Evolutionary conservation across 208 protist genomes (phyloP), one percentile per base, ranked within the genome.

Genomic region (Crithidia expoeki): DNA sequence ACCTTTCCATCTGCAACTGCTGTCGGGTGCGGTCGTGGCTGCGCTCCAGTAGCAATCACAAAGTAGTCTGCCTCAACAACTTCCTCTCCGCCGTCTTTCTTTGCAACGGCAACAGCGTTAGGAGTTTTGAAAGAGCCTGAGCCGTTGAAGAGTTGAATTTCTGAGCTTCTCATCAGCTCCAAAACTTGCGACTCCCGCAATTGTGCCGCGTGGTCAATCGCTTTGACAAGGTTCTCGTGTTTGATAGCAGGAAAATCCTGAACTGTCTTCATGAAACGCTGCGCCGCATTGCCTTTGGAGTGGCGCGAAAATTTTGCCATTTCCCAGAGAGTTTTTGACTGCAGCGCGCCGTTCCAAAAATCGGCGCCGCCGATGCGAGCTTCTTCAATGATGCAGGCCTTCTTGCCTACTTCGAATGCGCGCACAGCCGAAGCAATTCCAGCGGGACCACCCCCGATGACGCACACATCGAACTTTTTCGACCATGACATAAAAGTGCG

Each of bases 241-340:
- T 86, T 80, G 50, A 94, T 75, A 4, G 72, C 38, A 0, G 89
- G 90, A 34, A 92, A 63, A n/a, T 85, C 66, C 21, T 76, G 66
- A 16, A 75, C 62, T 4, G 69, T 55, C 27, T 85, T 90, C 61
- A 94, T 69, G 49, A 92, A 89, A 14, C 88, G 86, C 50, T 74
- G 44, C 1, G 84, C 76, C 10, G 79, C 81, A 11, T 80, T 51
- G 12, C 83, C 84, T 49, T 74, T 74, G 38, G 90, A 75, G 25
- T 89, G 68, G 19, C 80, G 78, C 25, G 83, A 78, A 55, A 94
- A 93, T 53, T 95, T 94, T 3, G 93, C 79, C 89, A 97, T 93
- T 76, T 97, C 89, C 91, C 93, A 97, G 23, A 96, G 67, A 9
- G 89, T 96, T 50, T 97, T 97, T 5, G 89, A 95, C 56, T 95